Conservation (phyloP, 208 protist species). For the Crithidia fasciculata region DNA sequence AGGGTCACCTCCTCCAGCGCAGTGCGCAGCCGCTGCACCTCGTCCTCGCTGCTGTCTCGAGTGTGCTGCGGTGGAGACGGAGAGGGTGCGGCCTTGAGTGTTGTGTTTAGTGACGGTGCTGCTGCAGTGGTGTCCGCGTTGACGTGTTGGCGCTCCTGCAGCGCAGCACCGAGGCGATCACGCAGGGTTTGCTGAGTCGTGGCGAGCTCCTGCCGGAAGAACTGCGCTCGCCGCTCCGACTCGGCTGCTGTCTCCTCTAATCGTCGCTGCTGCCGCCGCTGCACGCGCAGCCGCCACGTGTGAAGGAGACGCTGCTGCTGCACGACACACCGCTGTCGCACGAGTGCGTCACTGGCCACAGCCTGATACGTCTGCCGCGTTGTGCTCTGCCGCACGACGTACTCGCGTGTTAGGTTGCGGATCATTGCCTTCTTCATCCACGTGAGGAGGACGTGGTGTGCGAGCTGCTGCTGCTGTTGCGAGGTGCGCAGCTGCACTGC, state of each 20-base stretch:
- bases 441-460: slow-evolving; percentile 10
- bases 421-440: slow-evolving; percentile 41
- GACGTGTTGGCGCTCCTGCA: slow-evolving; percentile 16
- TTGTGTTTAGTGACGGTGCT: too few relatives aligned
- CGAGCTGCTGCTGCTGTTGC: slow-evolving; percentile 8
- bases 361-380: slow-evolving; percentile 10
- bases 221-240: slow-evolving; percentile 25
- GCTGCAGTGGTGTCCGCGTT: background rate
- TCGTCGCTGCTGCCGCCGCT: slow-evolving; percentile 1
- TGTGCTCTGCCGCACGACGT: background rate
- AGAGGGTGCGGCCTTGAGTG: too few relatives aligned
- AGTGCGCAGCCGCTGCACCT: slow-evolving; percentile 41
- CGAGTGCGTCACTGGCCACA: slow-evolving; percentile 14
- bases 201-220: slow-evolving; percentile 30
- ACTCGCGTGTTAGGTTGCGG: slow-evolving; percentile 25
- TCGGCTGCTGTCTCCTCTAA: slow-evolving; percentile 7
- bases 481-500: background rate
- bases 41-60: slow-evolving; percentile 24
- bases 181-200: slow-evolving; percentile 22
- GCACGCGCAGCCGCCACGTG: slow-evolving; percentile 19
- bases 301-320: background rate
- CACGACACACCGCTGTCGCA: slow-evolving; percentile 1
- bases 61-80: too few relatives aligned
- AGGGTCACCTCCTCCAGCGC: slow-evolving; percentile 56
- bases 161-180: slow-evolving; percentile 1